These are phyloP conservation scores for Globisporangium perplexum DNA, from an alignment of 352 stramenopile genomes.

Conservation along the genomic window DNA sequence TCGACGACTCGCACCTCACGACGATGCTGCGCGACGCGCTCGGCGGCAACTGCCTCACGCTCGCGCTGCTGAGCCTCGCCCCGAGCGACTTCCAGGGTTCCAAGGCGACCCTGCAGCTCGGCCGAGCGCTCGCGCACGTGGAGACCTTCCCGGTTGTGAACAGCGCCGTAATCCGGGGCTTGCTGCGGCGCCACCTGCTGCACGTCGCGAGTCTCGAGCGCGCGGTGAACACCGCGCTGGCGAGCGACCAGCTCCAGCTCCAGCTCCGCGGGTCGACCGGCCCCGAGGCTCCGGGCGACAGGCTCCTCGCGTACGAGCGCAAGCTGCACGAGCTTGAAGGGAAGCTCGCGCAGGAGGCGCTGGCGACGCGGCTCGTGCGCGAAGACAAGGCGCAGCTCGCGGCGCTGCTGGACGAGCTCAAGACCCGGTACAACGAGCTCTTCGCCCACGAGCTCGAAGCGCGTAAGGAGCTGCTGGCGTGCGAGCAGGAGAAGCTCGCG, in stretches of 20 bases:
- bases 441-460: slow-evolving; percentile 59
- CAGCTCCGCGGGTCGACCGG: background rate
- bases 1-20: slow-evolving; percentile 28
- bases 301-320: slow-evolving; percentile 10
- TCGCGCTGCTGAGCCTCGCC: slow-evolving; percentile 35
- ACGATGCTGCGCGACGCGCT: slow-evolving; percentile 40
- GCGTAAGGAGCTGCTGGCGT: slow-evolving; percentile 48
- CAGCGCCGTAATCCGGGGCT: slow-evolving; percentile 43
- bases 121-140: slow-evolving; percentile 19
- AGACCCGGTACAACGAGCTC: slow-evolving; percentile 50
- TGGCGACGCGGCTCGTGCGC: slow-evolving; percentile 36
- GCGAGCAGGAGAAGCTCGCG: slow-evolving; percentile 64
- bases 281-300: background rate
- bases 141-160: slow-evolving; percentile 52
- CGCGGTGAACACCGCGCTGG: background rate
- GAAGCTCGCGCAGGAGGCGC: slow-evolving; percentile 20
- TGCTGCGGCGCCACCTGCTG: slow-evolving; percentile 23
- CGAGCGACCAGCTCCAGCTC: background rate
- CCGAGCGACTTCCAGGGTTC: slow-evolving; percentile 33
- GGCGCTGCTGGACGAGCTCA: slow-evolving; percentile 32
- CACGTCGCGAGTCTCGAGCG: slow-evolving; percentile 3
- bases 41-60: slow-evolving; percentile 45
- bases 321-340: slow-evolving; percentile 43
- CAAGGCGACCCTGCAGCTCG: slow-evolving; percentile 33
- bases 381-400: slow-evolving; percentile 37